phyloP scores from a whole-genome alignment of 1,284 basidiomycete species.

The Cryptococcus deneoformans region DNA sequence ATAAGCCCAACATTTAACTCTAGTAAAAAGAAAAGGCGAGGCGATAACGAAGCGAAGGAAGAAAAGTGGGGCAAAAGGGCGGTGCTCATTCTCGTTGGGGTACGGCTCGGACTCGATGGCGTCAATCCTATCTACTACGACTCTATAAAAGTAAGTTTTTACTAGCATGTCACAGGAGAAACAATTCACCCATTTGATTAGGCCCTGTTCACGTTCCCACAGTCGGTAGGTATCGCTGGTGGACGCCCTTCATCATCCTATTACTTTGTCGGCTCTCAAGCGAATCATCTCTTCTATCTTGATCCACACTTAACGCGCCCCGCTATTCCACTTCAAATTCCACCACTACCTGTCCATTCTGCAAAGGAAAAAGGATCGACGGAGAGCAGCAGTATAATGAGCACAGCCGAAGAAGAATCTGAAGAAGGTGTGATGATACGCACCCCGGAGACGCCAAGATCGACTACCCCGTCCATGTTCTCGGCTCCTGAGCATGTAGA shows the following conservation, averaged over 20 bases:
- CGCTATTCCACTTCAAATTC: conserved; percentile 68
- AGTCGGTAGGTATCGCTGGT: conserved; percentile 93
- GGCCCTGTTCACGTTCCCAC: conserved; percentile 87
- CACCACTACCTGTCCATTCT: conserved; percentile 44
- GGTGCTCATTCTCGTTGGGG: conserved; percentile 81
- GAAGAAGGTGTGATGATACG: conserved; percentile 20
- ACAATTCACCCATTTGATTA: conserved; percentile 37
- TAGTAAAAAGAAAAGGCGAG: background rate
- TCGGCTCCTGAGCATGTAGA: no score
- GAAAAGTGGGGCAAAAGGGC: conserved; percentile 72
- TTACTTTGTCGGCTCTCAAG: conserved; percentile 94
- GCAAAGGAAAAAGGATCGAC: conserved; percentile 12
- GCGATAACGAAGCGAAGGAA: background rate
- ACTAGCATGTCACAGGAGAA: background rate
- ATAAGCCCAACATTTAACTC: background rate
- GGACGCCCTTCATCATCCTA: conserved; percentile 94
- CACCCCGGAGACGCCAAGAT: background rate
- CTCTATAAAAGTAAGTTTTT: conserved; percentile 75
- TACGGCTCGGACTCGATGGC: conserved; percentile 84
- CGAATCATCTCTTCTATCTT: conserved; percentile 87
- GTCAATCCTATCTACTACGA: conserved; percentile 96
- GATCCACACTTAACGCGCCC: conserved; percentile 91
- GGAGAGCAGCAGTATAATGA: background rate
- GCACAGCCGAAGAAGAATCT: background rate
- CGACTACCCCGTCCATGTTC: background rate